Base-by-base conservation (phyloP, 148 eudicot genomes). In the Arbutus unedo region DNA sequence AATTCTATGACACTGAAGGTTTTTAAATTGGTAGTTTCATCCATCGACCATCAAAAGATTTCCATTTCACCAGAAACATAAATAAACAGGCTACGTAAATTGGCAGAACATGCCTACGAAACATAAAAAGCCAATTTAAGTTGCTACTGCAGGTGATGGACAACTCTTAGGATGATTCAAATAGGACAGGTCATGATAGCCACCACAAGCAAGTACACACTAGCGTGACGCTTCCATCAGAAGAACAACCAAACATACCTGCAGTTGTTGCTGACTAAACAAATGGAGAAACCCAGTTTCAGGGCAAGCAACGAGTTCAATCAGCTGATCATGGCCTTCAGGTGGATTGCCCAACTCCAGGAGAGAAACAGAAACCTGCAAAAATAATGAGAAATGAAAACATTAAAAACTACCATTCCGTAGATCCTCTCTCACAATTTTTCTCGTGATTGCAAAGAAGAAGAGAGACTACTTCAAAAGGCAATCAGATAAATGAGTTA, bases 251-350 rank as follows among this genome's bases (percentile, higher is more conserved):
- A 66, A 66, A 11, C 86, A 68, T 56, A 94, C 98, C 99, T 96
- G 99, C 84, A 96, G 85, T 80, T 96, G 99, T 51, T 90, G 92
- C 86, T 92, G 94, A 87, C 98, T 94, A 83, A 96, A 96, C 84
- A 96, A 88, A 81, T 87, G 87, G 75, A 91, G 88, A 80, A 88
- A 90, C 55, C 92, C 94, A 60, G 92, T 82, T 88, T 93, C 98
- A 13, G 94, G 90, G 74, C 90, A 86, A n/a, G 93, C 91, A 78
- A 93, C 94, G n/a, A 93, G 91, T 81, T 94, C 95, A 81, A 94
- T 90, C 75, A 96, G 83, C 83, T 89, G 91, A 70, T 93, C 92
- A 80, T 93, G 98, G 82, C 81, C 74, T 76, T 94, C 92, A 77
- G 85, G 92, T 80, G 83, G 89, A 84, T 89, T 88, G 66, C 88